Percentiles rank a stretch among this genome's conserved stretches.
Conservation (phyloP, 495 filamentous ascomycete species). For the Monascus purpureus region DNA sequence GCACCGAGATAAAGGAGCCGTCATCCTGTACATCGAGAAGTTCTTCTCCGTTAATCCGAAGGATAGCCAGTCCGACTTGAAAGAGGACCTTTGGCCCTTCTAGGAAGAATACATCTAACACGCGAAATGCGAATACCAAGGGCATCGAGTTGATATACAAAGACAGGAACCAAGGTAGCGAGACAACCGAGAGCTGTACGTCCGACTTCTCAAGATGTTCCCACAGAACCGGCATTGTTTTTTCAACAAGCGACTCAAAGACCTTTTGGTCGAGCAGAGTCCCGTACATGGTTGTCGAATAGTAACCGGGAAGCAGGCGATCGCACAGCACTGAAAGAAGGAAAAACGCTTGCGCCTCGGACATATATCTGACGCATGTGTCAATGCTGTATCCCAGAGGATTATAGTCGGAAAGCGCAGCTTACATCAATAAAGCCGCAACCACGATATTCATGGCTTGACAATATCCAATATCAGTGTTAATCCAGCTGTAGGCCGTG, state of each 20-base stretch:
- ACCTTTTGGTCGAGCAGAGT: constrained; percentile 93
- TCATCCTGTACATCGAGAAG: constrained; percentile 92
- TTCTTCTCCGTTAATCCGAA: constrained; percentile 96
- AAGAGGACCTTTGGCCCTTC: constrained; percentile 96
- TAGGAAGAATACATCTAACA: constrained; percentile 94
- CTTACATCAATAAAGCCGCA: constrained; percentile 77
- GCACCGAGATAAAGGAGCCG: constrained; percentile 87
- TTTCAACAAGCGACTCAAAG: constrained; percentile 92
- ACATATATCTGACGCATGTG: constrained; percentile 60
- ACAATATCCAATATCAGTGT: constrained; percentile 91
- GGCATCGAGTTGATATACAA: constrained; percentile 99
- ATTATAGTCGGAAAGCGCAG: neutral
- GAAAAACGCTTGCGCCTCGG: constrained; percentile 90
- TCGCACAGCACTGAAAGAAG: constrained; percentile 86
- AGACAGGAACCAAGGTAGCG: constrained; percentile 93
- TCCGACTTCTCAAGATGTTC: constrained; percentile 90
- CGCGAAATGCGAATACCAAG: constrained; percentile 88
- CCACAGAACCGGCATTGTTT: constrained; percentile 97
- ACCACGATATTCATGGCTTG: constrained; percentile 99
- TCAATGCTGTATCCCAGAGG: neutral
- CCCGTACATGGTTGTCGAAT: constrained; percentile 97
- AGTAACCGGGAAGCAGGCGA: constrained; percentile 86
- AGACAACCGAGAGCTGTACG: constrained; percentile 97
- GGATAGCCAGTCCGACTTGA: constrained; percentile 87
- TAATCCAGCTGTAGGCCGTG: constrained; percentile 92